phyloP scores from a whole-genome alignment of 2,329 filamentous ascomycete genomes.

The Balansia obtecta region DNA sequence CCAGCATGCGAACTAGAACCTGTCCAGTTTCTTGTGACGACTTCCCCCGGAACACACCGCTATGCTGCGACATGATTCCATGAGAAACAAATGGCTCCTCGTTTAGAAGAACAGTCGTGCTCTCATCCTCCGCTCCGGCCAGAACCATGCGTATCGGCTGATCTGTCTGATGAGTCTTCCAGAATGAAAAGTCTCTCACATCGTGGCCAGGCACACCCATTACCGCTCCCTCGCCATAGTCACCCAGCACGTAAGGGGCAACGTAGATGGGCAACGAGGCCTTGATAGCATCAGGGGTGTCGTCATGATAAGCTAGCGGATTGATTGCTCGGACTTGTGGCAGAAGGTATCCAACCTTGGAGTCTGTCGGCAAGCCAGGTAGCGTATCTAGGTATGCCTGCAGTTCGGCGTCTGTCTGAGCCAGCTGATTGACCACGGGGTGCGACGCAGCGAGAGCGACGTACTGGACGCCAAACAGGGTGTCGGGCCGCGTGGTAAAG shows the following conservation, averaged over 20 bases:
- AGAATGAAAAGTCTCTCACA: constrained; percentile 65
- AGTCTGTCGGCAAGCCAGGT: constrained; percentile 38
- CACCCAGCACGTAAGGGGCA: constrained; percentile 72
- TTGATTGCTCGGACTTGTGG: constrained; percentile 49
- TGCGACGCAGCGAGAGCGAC: constrained; percentile 66
- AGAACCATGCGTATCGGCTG: constrained; percentile 54
- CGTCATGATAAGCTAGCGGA: constrained; percentile 46
- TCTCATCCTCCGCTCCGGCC: constrained; percentile 34
- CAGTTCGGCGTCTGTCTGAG: constrained; percentile 46
- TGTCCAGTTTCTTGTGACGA: constrained; percentile 49
- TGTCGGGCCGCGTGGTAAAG: constrained; percentile 78
- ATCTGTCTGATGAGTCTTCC: constrained; percentile 53
- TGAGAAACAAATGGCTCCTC: constrained; percentile 51
- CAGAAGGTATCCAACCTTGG: constrained; percentile 57
- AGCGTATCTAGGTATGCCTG: constrained; percentile 56
- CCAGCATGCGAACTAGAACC: constrained; percentile 45
- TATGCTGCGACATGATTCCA: constrained; percentile 55
- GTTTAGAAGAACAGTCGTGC: constrained; percentile 28
- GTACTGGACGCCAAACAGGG: constrained; percentile 78
- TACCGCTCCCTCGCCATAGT: constrained; percentile 77
- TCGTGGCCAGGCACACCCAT: constrained; percentile 92
- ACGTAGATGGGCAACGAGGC: constrained; percentile 61
- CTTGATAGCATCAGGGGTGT: constrained; percentile 37
- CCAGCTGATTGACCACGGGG: constrained; percentile 50
- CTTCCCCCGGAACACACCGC: constrained; percentile 52